Evolutionary conservation across 1,284 basidiomycete species (phyloP).

Genomic region (Omphalotus olearius): DNA sequence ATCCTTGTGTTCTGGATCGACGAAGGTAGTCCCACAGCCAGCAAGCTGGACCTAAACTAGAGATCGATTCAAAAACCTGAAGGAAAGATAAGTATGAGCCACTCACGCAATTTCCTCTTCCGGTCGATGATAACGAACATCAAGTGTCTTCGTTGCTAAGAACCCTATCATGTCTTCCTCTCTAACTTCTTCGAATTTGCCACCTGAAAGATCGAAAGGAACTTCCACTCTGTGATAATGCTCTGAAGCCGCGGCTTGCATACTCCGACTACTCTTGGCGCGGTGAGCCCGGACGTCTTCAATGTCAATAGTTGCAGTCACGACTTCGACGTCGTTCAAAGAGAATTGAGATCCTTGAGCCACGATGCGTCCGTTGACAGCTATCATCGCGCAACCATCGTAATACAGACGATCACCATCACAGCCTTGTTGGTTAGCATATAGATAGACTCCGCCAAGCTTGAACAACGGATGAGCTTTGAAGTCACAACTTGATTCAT

Average conservation of each 20-base stretch:
- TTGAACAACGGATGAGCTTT: conserved; percentile 27
- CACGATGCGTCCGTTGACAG: conserved; percentile 87
- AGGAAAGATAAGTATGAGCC: background rate
- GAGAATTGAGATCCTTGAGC: conserved; percentile 98
- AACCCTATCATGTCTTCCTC: conserved; percentile 51
- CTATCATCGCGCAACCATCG: conserved; percentile 95
- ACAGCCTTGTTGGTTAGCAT: conserved; percentile 98
- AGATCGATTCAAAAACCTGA: background rate
- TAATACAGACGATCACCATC: conserved; percentile 98
- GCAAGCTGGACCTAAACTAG: conserved; percentile 91
- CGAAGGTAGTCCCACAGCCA: conserved; percentile 99
- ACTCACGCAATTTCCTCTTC: conserved; percentile 98
- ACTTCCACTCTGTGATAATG: conserved; percentile 78
- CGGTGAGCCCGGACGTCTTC: conserved; percentile 92
- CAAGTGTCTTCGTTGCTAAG: conserved; percentile 37
- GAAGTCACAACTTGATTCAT: background rate
- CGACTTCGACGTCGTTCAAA: conserved; percentile 91
- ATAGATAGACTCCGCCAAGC: conserved; percentile 96
- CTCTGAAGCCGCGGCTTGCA: conserved; percentile 81
- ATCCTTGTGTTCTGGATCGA: conserved; percentile 90
- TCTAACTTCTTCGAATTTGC: conserved; percentile 60
- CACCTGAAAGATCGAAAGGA: conserved; percentile 70
- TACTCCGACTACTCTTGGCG: conserved; percentile 75
- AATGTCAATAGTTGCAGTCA: conserved; percentile 93
- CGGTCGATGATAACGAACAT: conserved; percentile 79